These are phyloP conservation scores for Fusarium cicatricum DNA, from an alignment of 2,329 filamentous ascomycete genomes.

Conservation along the genomic window DNA sequence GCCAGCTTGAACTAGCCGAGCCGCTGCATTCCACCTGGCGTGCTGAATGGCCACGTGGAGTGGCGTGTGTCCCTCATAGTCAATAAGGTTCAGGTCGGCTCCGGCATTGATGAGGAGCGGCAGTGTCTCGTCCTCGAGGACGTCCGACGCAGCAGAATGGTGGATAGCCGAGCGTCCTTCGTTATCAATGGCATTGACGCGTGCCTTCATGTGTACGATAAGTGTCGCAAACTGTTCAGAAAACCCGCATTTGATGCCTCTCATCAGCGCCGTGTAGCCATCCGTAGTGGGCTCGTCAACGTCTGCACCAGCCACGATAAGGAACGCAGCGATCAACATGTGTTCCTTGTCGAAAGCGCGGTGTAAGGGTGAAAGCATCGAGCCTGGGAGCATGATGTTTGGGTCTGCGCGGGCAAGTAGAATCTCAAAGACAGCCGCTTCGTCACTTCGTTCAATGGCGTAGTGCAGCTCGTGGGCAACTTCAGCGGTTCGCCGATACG, in stretches of 20 bases:
- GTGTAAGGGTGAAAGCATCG: slow-evolving; percentile 41
- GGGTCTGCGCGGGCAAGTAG: slow-evolving; percentile 38
- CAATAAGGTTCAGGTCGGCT: slow-evolving; percentile 37
- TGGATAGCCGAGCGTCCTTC: slow-evolving; percentile 39
- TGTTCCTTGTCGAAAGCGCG: slow-evolving; percentile 40
- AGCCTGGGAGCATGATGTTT: slow-evolving; percentile 39
- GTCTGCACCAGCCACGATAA: slow-evolving; percentile 40
- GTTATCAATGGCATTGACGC: slow-evolving; percentile 38
- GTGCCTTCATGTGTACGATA: slow-evolving; percentile 36
- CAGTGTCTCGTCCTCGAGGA: slow-evolving; percentile 41
- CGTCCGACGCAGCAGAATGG: slow-evolving; percentile 40
- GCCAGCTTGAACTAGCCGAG: slow-evolving; percentile 39
- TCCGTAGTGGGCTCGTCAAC: slow-evolving; percentile 41
- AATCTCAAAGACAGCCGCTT: slow-evolving; percentile 39
- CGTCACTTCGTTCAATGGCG: slow-evolving; percentile 38
- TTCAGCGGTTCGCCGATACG: slow-evolving; percentile 34
- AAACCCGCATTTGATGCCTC: slow-evolving; percentile 41
- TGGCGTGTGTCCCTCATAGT: slow-evolving; percentile 39
- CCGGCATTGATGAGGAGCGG: slow-evolving; percentile 35
- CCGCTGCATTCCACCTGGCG: slow-evolving; percentile 35
- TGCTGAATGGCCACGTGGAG: slow-evolving; percentile 39
- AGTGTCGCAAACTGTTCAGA: slow-evolving; percentile 42
- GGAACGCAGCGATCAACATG: slow-evolving; percentile 40
- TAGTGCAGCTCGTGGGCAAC: slow-evolving; percentile 36
- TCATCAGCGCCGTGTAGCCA: slow-evolving; percentile 40